Base-by-base conservation (phyloP, 768 basidiomycete genomes). In the Leccinum ochraceum region DNA sequence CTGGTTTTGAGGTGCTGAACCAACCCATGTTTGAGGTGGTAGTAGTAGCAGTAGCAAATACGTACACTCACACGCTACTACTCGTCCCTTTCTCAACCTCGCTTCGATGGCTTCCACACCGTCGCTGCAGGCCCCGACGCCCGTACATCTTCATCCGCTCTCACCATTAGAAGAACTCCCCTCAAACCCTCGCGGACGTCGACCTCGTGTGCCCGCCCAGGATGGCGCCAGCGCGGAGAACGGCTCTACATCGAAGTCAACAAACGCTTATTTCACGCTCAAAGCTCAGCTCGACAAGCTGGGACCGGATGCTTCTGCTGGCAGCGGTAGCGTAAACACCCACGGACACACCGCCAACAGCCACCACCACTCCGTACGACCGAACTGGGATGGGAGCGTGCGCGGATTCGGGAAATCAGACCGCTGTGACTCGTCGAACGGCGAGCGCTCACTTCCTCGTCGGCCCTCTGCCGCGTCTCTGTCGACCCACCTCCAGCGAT, bases 111-210 rank as follows among this genome's bases (percentile, higher is more conserved):
- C 70, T 56, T 65, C 67, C n/a, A 44, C n/a, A 36, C 58, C 74
- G 50, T 71, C 69, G 46, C 13, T 52, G 58, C 69, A 70, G 53
- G 37, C 60, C 10, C 80, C 80, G 70, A 87, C 83, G 6, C 84
- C 86, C 24, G 87, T 88, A 22, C 78, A 92, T 61, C 84, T 84
- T 0, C 91, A 93, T 67, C 91, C 91, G 39, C 82, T 93, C 24
- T 84, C 83, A 4, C 79, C 49, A 13, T 50, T 79, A 8, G 88
- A 89, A 34, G 83, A 86, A 34, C 64, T 65, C 26, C 71, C 79
- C 17, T 58, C 63, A 2, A 34, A 66, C 2, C 69, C 80, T 9
- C 74, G 78, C 67, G 78, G 81, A 26, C 82, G 87, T 56, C 78
- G 83, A 50, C 77, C 71, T 61, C 83, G 85, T 54, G 72, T 74